A percentile compares a stretch with the other conserved stretches of the same genome.
Conservation (phyloP, 2,329 filamentous ascomycete species). For the Fusarium haematococcum region DNA sequence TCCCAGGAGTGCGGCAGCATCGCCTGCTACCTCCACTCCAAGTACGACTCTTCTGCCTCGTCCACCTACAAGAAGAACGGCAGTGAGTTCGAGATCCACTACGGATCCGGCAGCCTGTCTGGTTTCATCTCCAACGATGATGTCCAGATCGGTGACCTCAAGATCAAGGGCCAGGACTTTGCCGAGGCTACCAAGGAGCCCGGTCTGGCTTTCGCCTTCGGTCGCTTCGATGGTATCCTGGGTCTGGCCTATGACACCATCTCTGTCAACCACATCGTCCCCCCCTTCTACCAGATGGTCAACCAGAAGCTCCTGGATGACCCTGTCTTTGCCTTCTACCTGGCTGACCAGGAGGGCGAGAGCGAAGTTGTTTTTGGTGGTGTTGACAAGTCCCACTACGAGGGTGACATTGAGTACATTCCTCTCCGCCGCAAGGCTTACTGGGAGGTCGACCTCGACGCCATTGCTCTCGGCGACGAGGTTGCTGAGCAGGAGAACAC, state of each 20-base stretch:
- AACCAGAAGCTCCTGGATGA: slow-evolving; percentile 91
- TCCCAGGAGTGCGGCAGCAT: slow-evolving; percentile 92
- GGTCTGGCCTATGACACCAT: slow-evolving; percentile 96
- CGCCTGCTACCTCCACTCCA: slow-evolving; percentile 96
- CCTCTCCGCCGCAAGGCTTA: slow-evolving; percentile 98
- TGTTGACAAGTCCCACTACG: slow-evolving; percentile 82
- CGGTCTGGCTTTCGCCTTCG: slow-evolving; percentile 96
- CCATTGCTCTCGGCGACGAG: slow-evolving; percentile 88
- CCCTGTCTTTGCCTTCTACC: slow-evolving; percentile 96
- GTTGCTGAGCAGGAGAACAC: slow-evolving; percentile 92
- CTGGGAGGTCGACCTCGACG: slow-evolving; percentile 98
- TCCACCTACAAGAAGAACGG: slow-evolving; percentile 96
- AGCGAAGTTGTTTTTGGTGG: slow-evolving; percentile 94
- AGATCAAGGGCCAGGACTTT: slow-evolving; percentile 90
- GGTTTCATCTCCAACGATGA: slow-evolving; percentile 94
- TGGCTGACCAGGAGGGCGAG: slow-evolving; percentile 77
- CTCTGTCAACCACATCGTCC: slow-evolving; percentile 94
- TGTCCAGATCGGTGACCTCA: slow-evolving; percentile 88
- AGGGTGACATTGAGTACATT: slow-evolving; percentile 90
- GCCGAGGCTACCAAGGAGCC: slow-evolving; percentile 97
- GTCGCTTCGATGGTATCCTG: slow-evolving; percentile 95
- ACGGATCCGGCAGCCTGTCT: slow-evolving; percentile 93
- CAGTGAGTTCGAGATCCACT: slow-evolving; percentile 89
- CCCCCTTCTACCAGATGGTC: slow-evolving; percentile 96
- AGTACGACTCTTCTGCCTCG: slow-evolving; percentile 92